Evolutionary conservation across 345 rosid genomes (phyloP), one percentile per base, ranked within the genome.

Genomic region (Gossypium ekmanianum): DNA sequence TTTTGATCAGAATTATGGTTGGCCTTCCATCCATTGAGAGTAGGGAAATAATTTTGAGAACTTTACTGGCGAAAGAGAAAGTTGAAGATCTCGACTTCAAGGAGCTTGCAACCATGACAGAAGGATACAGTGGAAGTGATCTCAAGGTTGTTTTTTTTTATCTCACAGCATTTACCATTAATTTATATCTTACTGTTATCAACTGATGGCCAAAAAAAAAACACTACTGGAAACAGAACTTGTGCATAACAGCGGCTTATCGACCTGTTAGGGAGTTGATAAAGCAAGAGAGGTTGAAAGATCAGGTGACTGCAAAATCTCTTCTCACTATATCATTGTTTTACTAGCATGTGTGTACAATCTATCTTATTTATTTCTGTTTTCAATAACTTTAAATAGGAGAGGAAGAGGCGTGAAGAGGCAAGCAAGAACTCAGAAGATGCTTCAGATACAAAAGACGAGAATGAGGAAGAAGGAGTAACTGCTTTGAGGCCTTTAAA

Each of bases 91-190:
- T 93, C 22, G 94, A 96, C 81, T 95, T 83, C 65, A 90, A 87
- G 83, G 99, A 91, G 82, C 92, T 95, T 81, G 98, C 91, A 66
- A 65, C 85, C 63, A 87, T 92, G 85, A 92, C 99, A 47, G 99
- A 93, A 85, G 99, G 99, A 68, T 96, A 86, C 66, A 90, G 84
- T 67, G 98, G 98, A 79, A 93, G 99, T 84, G 99, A 96, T 83
- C 98, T 96, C 70, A 96, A 93, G 98, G 99, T 93, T 84, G 75
- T 77, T 73, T 24, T 74, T 34, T 24, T 79, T 67, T 74, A 61
- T 10, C 65, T 54, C 72, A 18, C 13, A 75, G 69, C 70, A 44
- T 20, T 34, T 43, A 26, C 72, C 59, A 27, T 3, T 18, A 26
- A 7, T 79, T 52, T 50, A 50, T 75, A 18, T 51, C 20, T 9